Conservation (phyloP, 352 stramenopile species). For the Phytopythium aichiense region DNA sequence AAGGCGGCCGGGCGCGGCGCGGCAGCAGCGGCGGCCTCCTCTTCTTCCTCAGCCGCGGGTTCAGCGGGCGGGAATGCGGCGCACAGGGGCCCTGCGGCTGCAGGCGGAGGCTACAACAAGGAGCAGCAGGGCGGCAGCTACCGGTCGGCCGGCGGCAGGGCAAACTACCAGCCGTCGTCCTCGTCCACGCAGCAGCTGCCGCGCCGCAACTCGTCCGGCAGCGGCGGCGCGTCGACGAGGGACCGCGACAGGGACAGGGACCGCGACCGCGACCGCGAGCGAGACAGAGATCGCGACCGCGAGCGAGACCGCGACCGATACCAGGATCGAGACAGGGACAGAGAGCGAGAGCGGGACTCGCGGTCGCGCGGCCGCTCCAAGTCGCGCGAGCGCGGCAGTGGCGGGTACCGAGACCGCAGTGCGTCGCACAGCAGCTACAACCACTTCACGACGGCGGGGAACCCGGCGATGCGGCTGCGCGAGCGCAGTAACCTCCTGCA, state of each 20-base stretch:
- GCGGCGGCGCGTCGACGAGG: constrained; percentile 16
- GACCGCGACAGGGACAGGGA: constrained; percentile 30
- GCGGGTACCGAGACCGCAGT: constrained; percentile 10
- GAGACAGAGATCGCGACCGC: constrained; percentile 19
- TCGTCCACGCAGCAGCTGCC: constrained; percentile 21
- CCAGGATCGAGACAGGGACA: constrained; percentile 17
- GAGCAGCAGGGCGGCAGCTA: constrained; percentile 6
- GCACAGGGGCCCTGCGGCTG: neutral
- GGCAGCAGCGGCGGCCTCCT: neutral
- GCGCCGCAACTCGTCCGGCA: constrained; percentile 41
- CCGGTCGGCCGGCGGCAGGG: constrained; percentile 10
- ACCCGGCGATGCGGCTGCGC: constrained; percentile 46
- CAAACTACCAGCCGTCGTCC: neutral
- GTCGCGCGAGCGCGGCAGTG: constrained; percentile 26
- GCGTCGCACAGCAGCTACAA: constrained; percentile 24
- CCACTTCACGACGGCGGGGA: constrained; percentile 41
- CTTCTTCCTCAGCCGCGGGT: neutral
- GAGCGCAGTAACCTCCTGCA: constrained; percentile 71
- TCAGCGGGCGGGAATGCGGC: neutral
- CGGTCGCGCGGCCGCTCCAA: constrained; percentile 32
- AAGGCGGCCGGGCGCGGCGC: neutral
- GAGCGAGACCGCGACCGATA: constrained; percentile 31
- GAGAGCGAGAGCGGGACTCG: constrained; percentile 26
- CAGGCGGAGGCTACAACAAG: neutral
- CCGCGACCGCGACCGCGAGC: constrained; percentile 14